phyloP scores from a whole-genome alignment of 257 asterid species.

The Eucommia ulmoides region DNA sequence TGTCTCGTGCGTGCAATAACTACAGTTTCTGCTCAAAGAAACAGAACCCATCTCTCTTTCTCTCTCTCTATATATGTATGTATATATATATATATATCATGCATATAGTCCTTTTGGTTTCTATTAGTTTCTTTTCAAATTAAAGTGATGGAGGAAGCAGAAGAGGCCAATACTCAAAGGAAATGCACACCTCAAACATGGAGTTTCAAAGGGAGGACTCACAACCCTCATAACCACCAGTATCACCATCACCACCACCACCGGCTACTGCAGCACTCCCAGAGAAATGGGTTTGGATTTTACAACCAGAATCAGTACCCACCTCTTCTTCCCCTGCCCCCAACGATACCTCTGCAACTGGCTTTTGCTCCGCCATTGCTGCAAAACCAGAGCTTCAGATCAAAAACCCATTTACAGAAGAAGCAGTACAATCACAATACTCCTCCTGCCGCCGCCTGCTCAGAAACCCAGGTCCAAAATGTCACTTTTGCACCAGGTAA shows the following conservation, averaged over 20 bases:
- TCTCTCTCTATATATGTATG: background rate
- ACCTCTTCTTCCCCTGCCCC: conserved; percentile 76
- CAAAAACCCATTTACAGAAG: conserved; percentile 45
- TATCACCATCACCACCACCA: conserved; percentile 36
- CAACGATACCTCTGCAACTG: conserved; percentile 41
- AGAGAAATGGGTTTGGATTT: conserved; percentile 36
- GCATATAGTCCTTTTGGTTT: conserved; percentile 43
- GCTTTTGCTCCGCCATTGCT: conserved; percentile 28
- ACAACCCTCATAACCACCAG: conserved; percentile 22
- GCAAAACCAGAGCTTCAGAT: conserved; percentile 36
- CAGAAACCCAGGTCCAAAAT: conserved; percentile 34
- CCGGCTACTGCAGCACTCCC: conserved; percentile 36
- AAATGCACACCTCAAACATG: conserved; percentile 39
- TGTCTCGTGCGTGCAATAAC: conserved; percentile 26
- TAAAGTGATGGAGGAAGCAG: conserved; percentile 46
- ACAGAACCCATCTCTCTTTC: conserved; percentile 5
- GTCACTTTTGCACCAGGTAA: conserved; percentile 44
- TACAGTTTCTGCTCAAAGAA: conserved; percentile 22
- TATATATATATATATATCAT: conserved; percentile 35
- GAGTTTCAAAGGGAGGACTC: conserved; percentile 16
- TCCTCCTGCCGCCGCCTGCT: conserved; percentile 39
- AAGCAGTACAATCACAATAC: conserved; percentile 21
- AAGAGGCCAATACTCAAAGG: conserved; percentile 25
- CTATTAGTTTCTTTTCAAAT: conserved; percentile 21
- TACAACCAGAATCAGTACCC: conserved; percentile 50